phyloP scores from a whole-genome alignment of 805 yeast genomes.

The Saccharomycopsis selenospora region DNA sequence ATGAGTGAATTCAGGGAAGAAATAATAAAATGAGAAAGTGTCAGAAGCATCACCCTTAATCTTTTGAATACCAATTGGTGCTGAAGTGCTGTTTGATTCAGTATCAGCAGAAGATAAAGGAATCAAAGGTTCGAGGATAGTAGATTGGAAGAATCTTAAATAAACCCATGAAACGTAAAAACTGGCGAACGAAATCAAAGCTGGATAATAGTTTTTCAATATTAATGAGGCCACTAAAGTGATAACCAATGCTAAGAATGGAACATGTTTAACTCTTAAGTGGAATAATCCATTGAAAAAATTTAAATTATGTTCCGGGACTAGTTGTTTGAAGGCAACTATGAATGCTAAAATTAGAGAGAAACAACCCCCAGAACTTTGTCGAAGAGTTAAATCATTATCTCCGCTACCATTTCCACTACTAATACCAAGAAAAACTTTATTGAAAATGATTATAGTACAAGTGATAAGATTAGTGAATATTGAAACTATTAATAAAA shows the following conservation, averaged over 20 bases:
- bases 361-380: slow-evolving; percentile 44
- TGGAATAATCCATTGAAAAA: slow-evolving; percentile 41
- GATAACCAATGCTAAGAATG: slow-evolving; percentile 37
- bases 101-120: slow-evolving; percentile 32
- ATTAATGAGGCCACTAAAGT: slow-evolving; percentile 28
- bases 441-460: slow-evolving; percentile 22
- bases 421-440: slow-evolving; percentile 26
- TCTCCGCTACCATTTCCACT: slow-evolving; percentile 23
- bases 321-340: slow-evolving; percentile 58
- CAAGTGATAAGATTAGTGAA: slow-evolving; percentile 50
- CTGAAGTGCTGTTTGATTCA: slow-evolving; percentile 22
- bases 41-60: slow-evolving; percentile 84
- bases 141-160: slow-evolving; percentile 66
- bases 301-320: slow-evolving; percentile 52
- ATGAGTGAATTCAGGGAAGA: slow-evolving; percentile 65
- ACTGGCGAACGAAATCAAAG: slow-evolving; percentile 28
- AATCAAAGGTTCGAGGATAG: slow-evolving; percentile 46
- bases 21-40: slow-evolving; percentile 72
- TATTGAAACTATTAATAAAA: slow-evolving; percentile 41
- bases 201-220: slow-evolving; percentile 16
- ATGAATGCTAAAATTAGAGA: slow-evolving; percentile 51
- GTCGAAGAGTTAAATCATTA: background rate
- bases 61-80: slow-evolving; percentile 27
- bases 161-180: slow-evolving; percentile 71
- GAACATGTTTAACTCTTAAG: slow-evolving; percentile 56